Evolutionary conservation across 2,329 filamentous ascomycete genomes (phyloP), one percentile per base, ranked within the genome.

Genomic region (Boeremia lycopersici): DNA sequence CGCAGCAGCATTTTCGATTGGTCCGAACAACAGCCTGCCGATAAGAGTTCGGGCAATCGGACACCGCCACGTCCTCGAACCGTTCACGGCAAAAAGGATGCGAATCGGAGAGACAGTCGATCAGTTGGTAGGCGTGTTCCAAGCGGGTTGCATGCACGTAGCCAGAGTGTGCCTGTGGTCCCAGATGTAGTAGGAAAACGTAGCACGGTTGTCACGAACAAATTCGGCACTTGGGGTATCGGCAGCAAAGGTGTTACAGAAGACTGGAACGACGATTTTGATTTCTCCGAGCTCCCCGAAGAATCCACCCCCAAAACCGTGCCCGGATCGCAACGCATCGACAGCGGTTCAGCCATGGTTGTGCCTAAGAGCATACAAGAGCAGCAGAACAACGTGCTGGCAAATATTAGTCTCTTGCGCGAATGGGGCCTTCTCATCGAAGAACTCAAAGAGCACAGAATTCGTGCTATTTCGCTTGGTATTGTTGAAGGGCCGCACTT

Each of bases 261-360:
- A 71, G 90, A 95, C 68, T 96, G 91, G 91, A 91, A 93, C 64
- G 89, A 93, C 60, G 91, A 96, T 71, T 95, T 96, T 64, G 89
- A 93, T 56, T 93, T 93, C 69, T 82, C 83, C 19, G 83, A 86
- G 42, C 69, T 76, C 11, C 75, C 79, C 25, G 79, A 82, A 38
- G 65, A 70, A 15, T 60, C 67, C 30, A 58, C 57, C 11, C 63
- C 65, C 26, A 67, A 69, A 30, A 72, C 67, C 23, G 61, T 69
- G 29, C 63, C 64, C 23, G 71, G 74, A 23, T 76, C 77, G 30
- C 76, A 74, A 51, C 71, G 76, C 13, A 68, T 78, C 48, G 71
- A 81, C 67, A 80, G 77, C 60, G 76, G 76, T 19, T 72, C 77
- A 40, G 71, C 69, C 42, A 89, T 91, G 85, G 75, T 88, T n/a